Percentiles rank a stretch among this genome's conserved stretches.
Evolutionary conservation across 2,329 filamentous ascomycete species (phyloP).

Genomic region (Byssochlamys sp.): DNA sequence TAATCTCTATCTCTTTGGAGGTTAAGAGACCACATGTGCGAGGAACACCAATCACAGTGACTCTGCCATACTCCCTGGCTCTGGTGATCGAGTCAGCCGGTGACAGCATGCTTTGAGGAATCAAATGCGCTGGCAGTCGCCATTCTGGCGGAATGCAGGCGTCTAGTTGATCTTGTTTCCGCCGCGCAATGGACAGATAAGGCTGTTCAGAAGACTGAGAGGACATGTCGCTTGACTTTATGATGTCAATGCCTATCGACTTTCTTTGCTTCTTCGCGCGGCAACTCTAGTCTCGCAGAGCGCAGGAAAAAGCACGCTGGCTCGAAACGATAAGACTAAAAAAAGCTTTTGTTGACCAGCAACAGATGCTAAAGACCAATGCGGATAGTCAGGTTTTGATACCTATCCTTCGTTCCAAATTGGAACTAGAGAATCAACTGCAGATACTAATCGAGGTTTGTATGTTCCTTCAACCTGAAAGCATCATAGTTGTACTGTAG

Average conservation of each 20-base stretch:
- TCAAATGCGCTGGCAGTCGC: constrained; percentile 23
- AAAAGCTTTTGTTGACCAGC: no score
- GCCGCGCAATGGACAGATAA: constrained; percentile 26
- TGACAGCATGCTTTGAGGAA: constrained; percentile 27
- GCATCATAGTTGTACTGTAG: no score
- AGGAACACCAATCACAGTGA: constrained; percentile 41
- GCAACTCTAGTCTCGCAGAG: no score
- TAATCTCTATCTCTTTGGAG: constrained; percentile 45
- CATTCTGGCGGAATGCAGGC: constrained; percentile 33
- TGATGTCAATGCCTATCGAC: neutral
- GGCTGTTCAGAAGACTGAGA: constrained; percentile 7
- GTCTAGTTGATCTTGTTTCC: constrained; percentile 30
- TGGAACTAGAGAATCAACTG: no score
- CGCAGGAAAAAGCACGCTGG: no score
- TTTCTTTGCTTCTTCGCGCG: no score
- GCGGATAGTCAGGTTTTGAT: no score
- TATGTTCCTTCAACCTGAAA: no score
- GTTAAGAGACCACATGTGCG: constrained; percentile 45
- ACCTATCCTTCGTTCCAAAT: no score
- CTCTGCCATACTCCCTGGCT: constrained; percentile 19
- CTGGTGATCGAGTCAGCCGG: constrained; percentile 26
- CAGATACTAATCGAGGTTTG: no score
- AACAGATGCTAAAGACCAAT: no score
- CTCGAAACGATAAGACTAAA: no score
- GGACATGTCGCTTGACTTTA: neutral